Evolutionary conservation across 305 asterid species (phyloP), one percentile per base, ranked within the genome.

Genomic region (Fraxinus paxiana): DNA sequence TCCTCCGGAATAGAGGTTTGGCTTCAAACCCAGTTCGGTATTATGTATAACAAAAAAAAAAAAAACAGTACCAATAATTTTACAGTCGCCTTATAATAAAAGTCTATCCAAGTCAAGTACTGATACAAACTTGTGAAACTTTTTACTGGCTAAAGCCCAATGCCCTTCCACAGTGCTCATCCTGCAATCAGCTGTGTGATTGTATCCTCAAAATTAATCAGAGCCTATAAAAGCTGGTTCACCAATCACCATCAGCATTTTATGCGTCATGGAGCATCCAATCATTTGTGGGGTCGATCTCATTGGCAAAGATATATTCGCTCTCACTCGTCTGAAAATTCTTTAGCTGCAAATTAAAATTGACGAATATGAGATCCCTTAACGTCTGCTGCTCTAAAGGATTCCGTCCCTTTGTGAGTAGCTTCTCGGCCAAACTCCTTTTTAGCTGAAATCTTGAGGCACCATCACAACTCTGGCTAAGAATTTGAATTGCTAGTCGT

Each of bases 401-500:
- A 43, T 73, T 88, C 73, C 46, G 80, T 38, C 85, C 86, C 34
- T 38, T 54, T 0, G 78, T 17, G 20, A 86, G 83, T 9, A 91
- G 77, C 20, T 63, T 77, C 88, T 91, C 94, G 0, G 82, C 91
- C 84, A 87, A 81, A 61, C 85, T 76, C 85, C 89, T 84, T 74
- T 83, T 84, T 15, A 92, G 89, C 72, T 75, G 85, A 76, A 83
- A 89, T 72, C 75, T 88, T 18, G 92, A 86, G 4, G 88, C 92
- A 15, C 94, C 92, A 1, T 83, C 82, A 72, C 97, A 91, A 2
- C 90, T 90, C 82, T 92, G 96, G 87, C 93, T 87, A 35, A 92
- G 85, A 38, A 88, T 81, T 33, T 89, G 87, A 73, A 90, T 28
- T 0, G 93, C 96, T n/a, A 90, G 63, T 83, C 73, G 84, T 80